Base-by-base conservation (phyloP, 1,284 basidiomycete genomes). In the Pseudozyma tsukubaensis region DNA sequence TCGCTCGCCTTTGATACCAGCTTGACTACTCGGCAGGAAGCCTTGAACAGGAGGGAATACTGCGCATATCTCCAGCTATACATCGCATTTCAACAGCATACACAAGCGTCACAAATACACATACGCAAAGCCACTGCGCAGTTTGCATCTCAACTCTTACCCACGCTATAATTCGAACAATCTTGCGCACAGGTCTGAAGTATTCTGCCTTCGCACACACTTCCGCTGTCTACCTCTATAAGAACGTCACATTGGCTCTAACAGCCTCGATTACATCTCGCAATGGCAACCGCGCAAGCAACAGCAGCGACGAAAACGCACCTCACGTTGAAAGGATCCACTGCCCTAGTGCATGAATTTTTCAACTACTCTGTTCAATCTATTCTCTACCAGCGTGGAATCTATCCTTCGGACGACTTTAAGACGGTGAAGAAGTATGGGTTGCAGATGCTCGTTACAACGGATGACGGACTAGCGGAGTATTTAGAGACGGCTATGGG, bases 331-430 rank as follows among this genome's bases (percentile, higher is more conserved):
- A 96, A 97, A 83, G 97, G 97, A 0, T 97, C 94, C 0, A 94
- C 94, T 0, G 89, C 91, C 48, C 89, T 98, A n/a, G 95, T 99
- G 59, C 96, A 94, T 14, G 97, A 99, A 83, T 98, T 99, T 88
- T 98, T 99, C 89, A 95, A 96, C 87, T 99, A 94, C 86, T 92
- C 93, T 21, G 93, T 95, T 72, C 59, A 63, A 43, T 62, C 62
- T 18, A 97, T 99, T 80, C 88, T 99, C 49, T 99, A 97, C 86
- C 96, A 99, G 86, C 89, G 97, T 34, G 94, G 93, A 56, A 93
- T 99, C 34, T 99, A 99, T 84, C 95, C 97, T 1, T 91, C 93
- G 0, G 96, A 99, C 85, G 97, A 99, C 85, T 99, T 99, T 84
- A 82, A 80, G 18, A 81, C 77, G 19, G 79, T 84, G 21, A 95